Conservation (phyloP, 352 stramenopile species). For the Phytopythium aichiense region DNA sequence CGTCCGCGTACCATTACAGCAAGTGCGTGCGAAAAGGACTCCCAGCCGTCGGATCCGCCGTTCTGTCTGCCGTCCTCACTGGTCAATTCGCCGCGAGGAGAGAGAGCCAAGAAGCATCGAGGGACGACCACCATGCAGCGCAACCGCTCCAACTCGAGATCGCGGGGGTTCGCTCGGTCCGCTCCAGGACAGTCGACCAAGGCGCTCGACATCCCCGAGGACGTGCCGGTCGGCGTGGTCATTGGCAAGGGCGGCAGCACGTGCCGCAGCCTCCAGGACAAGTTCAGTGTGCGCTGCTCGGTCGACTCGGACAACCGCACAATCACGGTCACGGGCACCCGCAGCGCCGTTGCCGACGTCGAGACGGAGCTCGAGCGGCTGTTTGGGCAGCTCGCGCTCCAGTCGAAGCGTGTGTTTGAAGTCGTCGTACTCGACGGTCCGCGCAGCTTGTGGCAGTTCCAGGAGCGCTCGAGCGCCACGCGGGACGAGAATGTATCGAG, state of each 20-base stretch:
- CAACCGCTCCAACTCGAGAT: neutral
- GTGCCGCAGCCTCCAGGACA: constrained; percentile 23
- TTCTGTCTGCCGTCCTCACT: neutral
- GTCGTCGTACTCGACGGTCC: constrained; percentile 20
- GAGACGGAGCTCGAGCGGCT: constrained; percentile 21
- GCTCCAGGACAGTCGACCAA: constrained; percentile 8
- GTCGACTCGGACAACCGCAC: constrained; percentile 22
- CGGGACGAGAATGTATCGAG: constrained; percentile 15
- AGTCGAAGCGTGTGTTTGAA: constrained; percentile 18
- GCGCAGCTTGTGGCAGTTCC: constrained; percentile 22
- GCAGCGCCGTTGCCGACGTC: constrained; percentile 8
- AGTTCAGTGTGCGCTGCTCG: constrained; percentile 22
- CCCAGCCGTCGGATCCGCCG: neutral
- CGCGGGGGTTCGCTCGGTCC: neutral
- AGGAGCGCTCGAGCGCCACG: constrained; percentile 9
- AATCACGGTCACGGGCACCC: constrained; percentile 22
- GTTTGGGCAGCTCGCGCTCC: constrained; percentile 18
- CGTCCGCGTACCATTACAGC: no score
- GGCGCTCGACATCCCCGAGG: constrained; percentile 21
- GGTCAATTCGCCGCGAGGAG: neutral
- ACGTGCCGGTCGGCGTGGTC: constrained; percentile 32
- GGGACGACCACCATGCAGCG: neutral
- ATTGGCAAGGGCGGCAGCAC: constrained; percentile 37
- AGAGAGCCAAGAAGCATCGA: neutral
- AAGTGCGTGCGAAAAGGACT: neutral